These are phyloP conservation scores for Paramecium sexaurelia DNA, from an alignment of 73 alveolate species.

Conservation along the genomic window DNA sequence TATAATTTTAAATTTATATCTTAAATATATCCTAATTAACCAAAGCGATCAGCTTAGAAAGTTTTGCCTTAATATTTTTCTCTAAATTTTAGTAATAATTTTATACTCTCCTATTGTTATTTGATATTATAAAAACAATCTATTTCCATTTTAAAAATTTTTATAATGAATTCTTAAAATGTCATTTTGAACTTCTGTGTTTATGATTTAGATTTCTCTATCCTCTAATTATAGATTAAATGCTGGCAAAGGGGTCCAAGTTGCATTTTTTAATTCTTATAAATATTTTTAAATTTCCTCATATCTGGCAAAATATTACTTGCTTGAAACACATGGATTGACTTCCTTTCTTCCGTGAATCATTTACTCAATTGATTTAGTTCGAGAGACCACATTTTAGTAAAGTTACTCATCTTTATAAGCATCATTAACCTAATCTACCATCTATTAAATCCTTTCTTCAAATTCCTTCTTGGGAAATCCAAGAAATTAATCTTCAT, in stretches of 20 bases:
- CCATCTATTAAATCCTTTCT: not conserved
- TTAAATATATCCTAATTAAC: not conserved
- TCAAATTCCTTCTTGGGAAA: not conserved
- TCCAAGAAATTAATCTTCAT: not conserved
- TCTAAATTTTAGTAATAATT: not conserved
- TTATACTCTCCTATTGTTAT: not conserved
- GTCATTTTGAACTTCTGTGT: not conserved
- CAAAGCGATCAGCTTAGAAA: not conserved
- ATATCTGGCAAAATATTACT: not conserved
- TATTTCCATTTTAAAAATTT: not conserved
- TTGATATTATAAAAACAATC: not conserved
- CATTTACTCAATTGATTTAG: not conserved
- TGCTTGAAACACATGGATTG: not conserved
- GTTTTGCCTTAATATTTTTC: not conserved
- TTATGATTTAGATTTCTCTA: not conserved
- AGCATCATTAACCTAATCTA: not conserved
- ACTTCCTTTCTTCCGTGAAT: not conserved
- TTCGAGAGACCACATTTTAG: not conserved
- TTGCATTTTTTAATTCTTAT: not conserved
- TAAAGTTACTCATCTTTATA: not conserved
- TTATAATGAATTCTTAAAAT: not conserved
- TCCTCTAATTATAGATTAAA: not conserved
- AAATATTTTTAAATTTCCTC: not conserved
- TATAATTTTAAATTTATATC: not conserved
- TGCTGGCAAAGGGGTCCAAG: conserved; percentile 2